Evolutionary conservation across 495 filamentous ascomycete species (phyloP).

Genomic region (Margaritispora aquatica): DNA sequence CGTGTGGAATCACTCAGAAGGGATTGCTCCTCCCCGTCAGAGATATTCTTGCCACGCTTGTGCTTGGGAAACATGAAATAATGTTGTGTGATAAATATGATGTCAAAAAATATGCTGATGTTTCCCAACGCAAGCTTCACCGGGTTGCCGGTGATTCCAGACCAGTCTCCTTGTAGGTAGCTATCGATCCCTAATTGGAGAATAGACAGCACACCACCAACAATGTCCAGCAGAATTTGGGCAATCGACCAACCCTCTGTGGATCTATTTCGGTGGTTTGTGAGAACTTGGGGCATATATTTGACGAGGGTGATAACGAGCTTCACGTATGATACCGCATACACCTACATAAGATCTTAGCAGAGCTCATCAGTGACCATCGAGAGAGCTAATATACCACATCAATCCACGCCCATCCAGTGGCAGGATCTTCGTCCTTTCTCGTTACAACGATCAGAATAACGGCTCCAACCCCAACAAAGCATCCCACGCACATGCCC

Average conservation of each 20-base stretch:
- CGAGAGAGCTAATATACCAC: slow-evolving; percentile 49
- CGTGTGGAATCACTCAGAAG: slow-evolving; percentile 11
- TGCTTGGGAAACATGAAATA: slow-evolving; percentile 72
- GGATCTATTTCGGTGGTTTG: slow-evolving; percentile 76
- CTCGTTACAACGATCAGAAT: slow-evolving; percentile 47
- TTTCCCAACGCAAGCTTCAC: slow-evolving; percentile 83
- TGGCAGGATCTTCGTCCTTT: slow-evolving; percentile 47
- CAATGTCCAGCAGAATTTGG: slow-evolving; percentile 80
- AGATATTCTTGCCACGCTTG: slow-evolving; percentile 4
- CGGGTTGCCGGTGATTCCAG: slow-evolving; percentile 83
- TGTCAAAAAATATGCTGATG: slow-evolving; percentile 77
- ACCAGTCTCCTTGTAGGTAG: slow-evolving; percentile 79
- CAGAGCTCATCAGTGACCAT: slow-evolving; percentile 14
- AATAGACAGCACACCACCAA: slow-evolving; percentile 77
- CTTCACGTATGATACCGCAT: slow-evolving; percentile 79
- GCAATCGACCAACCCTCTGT: slow-evolving; percentile 83
- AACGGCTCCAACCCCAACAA: slow-evolving; percentile 50
- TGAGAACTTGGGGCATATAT: slow-evolving; percentile 79
- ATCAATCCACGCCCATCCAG: slow-evolving; percentile 70
- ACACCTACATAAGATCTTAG: slow-evolving; percentile 47
- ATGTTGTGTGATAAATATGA: slow-evolving; percentile 82
- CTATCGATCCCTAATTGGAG: slow-evolving; percentile 79
- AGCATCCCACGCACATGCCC: slow-evolving; percentile 59
- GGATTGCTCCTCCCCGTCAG: slow-evolving; percentile 18
- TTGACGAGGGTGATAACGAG: slow-evolving; percentile 84